Percentiles rank a stretch among this genome's conserved stretches.
phyloP scores from a whole-genome alignment of 2,329 filamentous ascomycete genomes.

The Fusarium pininemorale region DNA sequence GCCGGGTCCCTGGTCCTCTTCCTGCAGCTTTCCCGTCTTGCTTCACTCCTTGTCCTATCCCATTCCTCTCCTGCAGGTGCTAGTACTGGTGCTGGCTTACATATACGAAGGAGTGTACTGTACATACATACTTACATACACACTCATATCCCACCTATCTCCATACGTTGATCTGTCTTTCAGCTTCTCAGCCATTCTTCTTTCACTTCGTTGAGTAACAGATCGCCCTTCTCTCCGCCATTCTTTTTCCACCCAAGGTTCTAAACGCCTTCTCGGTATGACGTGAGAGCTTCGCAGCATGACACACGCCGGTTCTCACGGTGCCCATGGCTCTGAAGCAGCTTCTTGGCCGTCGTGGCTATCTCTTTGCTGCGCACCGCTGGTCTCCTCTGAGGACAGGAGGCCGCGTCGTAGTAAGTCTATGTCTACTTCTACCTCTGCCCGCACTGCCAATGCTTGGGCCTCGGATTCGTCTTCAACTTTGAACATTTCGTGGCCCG shows the following conservation, averaged over 20 bases:
- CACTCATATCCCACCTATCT: conserved; percentile 17
- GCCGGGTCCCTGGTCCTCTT: conserved; percentile 35
- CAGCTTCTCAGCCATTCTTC: conserved; percentile 4
- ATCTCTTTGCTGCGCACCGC: conserved; percentile 56
- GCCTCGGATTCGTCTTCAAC: conserved; percentile 34
- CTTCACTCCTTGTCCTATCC: conserved; percentile 37
- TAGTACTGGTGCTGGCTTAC: conserved; percentile 15
- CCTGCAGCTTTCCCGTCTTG: conserved; percentile 36
- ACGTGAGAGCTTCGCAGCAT: conserved; percentile 47
- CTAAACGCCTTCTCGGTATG: conserved; percentile 37
- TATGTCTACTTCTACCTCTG: conserved; percentile 37
- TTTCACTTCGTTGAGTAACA: conserved; percentile 10
- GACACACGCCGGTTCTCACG: conserved; percentile 54
- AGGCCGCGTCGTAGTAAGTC: conserved; percentile 53
- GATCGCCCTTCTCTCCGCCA: conserved; percentile 14
- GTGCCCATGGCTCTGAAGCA: conserved; percentile 54
- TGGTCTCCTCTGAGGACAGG: conserved; percentile 51
- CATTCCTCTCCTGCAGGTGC: conserved; percentile 19
- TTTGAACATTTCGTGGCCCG: conserved; percentile 42
- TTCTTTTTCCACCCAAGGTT: conserved; percentile 14
- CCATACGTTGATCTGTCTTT: conserved; percentile 13
- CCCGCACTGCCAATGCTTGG: conserved; percentile 25
- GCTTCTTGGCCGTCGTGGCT: conserved; percentile 57
- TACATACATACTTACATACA: conserved; percentile 32
- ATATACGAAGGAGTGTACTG: conserved; percentile 32